Percentiles rank a stretch among this genome's conserved stretches.
phyloP scores from a whole-genome alignment of 768 basidiomycete species.

The Boletus tomentosulus region DNA sequence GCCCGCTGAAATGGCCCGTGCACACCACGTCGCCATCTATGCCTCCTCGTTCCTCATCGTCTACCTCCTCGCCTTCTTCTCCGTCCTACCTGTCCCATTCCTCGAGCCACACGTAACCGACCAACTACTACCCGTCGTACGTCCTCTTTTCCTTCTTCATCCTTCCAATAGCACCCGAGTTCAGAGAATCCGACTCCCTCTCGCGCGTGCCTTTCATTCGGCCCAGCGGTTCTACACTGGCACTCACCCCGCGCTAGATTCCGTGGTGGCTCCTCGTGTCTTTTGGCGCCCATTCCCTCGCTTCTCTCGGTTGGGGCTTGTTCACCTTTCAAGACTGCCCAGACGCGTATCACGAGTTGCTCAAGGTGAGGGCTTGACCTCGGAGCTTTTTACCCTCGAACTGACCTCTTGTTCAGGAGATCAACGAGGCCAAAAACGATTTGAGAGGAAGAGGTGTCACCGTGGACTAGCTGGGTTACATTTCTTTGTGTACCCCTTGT shows the following conservation, averaged over 20 bases:
- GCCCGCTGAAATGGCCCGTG: neutral
- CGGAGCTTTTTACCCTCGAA: no score
- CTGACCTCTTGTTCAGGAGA: slow-evolving; percentile 44
- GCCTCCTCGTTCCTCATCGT: slow-evolving; percentile 39
- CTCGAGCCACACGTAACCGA: slow-evolving; percentile 4
- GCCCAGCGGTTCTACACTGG: neutral
- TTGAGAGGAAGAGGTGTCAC: slow-evolving; percentile 55
- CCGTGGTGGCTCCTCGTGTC: slow-evolving; percentile 82
- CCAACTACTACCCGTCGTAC: slow-evolving; percentile 15
- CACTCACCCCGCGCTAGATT: slow-evolving; percentile 39
- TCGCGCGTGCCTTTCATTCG: neutral
- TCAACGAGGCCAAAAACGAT: slow-evolving; percentile 53
- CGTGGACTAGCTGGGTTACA: slow-evolving; percentile 41
- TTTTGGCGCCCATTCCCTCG: slow-evolving; percentile 76
- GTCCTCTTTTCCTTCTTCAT: neutral
- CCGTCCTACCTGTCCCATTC: slow-evolving; percentile 13
- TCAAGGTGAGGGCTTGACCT: slow-evolving; percentile 38
- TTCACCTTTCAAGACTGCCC: slow-evolving; percentile 74
- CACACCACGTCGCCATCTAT: slow-evolving; percentile 42
- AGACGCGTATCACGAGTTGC: slow-evolving; percentile 70
- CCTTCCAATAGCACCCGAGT: neutral
- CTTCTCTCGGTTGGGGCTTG: slow-evolving; percentile 72
- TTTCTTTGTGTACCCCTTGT: neutral
- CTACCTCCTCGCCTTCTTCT: slow-evolving; percentile 33
- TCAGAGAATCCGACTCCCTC: neutral